Conservation (phyloP, 139 green algal genomes). For the Chlorella sp. region DNA sequence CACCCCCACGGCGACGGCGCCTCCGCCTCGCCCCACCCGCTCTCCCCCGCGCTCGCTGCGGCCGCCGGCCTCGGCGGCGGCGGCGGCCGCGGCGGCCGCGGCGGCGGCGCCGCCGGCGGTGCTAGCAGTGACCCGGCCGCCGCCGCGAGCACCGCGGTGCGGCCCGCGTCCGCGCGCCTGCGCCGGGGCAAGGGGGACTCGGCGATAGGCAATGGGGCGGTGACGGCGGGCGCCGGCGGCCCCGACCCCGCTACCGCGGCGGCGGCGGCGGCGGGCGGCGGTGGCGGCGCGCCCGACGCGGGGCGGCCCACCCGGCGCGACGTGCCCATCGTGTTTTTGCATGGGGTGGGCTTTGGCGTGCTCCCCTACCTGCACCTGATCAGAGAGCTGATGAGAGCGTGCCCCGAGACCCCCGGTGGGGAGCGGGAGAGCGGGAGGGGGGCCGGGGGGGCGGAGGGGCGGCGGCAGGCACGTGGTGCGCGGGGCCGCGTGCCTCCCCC, state of each 20-base stretch:
- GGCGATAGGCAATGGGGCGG: neutral
- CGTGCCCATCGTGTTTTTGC: constrained; percentile 57
- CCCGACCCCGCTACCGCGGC: neutral
- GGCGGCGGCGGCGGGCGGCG: neutral
- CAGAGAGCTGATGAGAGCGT: constrained; percentile 29
- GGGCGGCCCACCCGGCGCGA: neutral
- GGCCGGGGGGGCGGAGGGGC: no score
- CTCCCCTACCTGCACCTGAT: constrained; percentile 52
- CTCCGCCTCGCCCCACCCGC: neutral
- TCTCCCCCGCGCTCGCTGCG: neutral
- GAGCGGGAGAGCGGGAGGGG: no score
- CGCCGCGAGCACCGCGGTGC: neutral
- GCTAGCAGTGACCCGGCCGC: neutral
- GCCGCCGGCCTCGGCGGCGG: neutral
- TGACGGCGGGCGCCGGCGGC: neutral
- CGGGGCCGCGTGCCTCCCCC: no score
- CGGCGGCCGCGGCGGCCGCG: neutral
- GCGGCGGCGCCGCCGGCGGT: neutral
- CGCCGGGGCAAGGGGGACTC: constrained; percentile 15
- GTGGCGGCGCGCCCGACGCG: neutral
- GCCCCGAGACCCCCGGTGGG: constrained; percentile 23
- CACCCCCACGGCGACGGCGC: constrained; percentile 23
- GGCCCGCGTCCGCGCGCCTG: neutral
- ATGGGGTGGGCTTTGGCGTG: constrained; percentile 56
- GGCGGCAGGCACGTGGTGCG: no score